Base-by-base conservation (phyloP, 2,329 filamentous ascomycete species). In the Diaporthe sp. region DNA sequence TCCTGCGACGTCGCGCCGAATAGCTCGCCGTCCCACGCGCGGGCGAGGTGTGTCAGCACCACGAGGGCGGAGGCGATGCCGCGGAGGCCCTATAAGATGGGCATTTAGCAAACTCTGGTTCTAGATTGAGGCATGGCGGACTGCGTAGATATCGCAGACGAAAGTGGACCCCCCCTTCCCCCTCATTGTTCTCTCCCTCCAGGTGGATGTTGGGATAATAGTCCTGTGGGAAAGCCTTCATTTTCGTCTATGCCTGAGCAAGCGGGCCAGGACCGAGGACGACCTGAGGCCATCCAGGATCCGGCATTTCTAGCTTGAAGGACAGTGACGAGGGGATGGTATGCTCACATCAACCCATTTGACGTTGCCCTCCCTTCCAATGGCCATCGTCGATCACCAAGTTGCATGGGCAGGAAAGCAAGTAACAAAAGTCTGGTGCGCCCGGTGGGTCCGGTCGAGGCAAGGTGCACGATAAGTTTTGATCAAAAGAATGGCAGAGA, bases 271-370 rank as follows among this genome's bases (percentile, higher is more conserved):
- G 39, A 17, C 4, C 22, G 1, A 3, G 15, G 3, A 65, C 42
- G 31, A 47, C 42, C 3, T 10, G 1, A 34, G 7, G 9, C 37
- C 28, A 15, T 37, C 10, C 13, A 7, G 25, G 3, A 17, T 28
- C 4, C 12, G 17, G 5, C 37, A 25, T 1, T 13, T 37, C 7
- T 44, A 60, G n/a, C n/a, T 44, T 34, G 17, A 34, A 28, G 3
- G 31, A 34, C 47, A 31, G 72, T 68, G 34, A n/a, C 39, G 55
- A 71, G 31, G n/a, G 70, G 63, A 13, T 63, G 49, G 60, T 75
- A 61, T 47, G 86, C 88, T 82, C 84, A 91, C 89, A 85, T 91
- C 89, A 55, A 91, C 89, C 89, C 89, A 91, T 84, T 91, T 90
- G 31, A 91, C 89, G 77, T 89, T 89, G 77, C 85, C 83, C 81